Evolutionary conservation across 163 green algal genomes (phyloP).

Genomic region (Scenedesmus sp.): DNA sequence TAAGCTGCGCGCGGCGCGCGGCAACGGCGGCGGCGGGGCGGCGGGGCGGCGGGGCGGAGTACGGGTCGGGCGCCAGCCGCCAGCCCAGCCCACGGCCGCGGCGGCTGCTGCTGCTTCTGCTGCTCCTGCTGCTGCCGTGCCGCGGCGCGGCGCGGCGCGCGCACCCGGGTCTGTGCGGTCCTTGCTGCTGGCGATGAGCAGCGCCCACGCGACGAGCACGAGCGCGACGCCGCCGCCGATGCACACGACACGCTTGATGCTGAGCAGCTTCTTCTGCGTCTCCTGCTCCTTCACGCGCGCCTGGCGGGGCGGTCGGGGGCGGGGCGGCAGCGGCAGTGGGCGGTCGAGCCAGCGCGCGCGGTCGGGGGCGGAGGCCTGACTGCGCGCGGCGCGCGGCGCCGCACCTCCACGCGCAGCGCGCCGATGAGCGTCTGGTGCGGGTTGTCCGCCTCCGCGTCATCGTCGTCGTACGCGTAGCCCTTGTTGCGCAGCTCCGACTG

Average conservation of each 20-base stretch:
- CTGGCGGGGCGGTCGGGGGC: constrained; percentile 26
- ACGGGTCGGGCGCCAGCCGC: no score
- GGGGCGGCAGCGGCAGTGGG: background rate
- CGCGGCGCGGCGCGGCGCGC: no score
- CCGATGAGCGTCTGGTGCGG: constrained; percentile 58
- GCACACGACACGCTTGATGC: constrained; percentile 57
- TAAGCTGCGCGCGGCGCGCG: no score
- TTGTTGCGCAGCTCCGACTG: constrained; percentile 54
- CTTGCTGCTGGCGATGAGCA: constrained; percentile 47
- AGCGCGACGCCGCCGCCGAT: constrained; percentile 58
- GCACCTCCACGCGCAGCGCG: constrained; percentile 59
- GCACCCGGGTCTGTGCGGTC: constrained; percentile 15
- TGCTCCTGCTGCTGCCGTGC: no score
- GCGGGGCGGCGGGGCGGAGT: no score
- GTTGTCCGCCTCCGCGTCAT: constrained; percentile 52
- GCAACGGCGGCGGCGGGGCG: no score
- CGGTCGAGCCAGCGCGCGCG: no score
- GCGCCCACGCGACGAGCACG: constrained; percentile 49
- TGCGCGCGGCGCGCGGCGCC: no score
- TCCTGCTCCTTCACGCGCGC: constrained; percentile 64
- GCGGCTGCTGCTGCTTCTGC: no score
- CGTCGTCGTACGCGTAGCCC: constrained; percentile 45
- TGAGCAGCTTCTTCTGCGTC: constrained; percentile 58
- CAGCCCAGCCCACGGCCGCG: no score
- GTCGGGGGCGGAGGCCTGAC: no score